phyloP scores from a whole-genome alignment of 208 protist genomes.

The Polymyxa betae region DNA sequence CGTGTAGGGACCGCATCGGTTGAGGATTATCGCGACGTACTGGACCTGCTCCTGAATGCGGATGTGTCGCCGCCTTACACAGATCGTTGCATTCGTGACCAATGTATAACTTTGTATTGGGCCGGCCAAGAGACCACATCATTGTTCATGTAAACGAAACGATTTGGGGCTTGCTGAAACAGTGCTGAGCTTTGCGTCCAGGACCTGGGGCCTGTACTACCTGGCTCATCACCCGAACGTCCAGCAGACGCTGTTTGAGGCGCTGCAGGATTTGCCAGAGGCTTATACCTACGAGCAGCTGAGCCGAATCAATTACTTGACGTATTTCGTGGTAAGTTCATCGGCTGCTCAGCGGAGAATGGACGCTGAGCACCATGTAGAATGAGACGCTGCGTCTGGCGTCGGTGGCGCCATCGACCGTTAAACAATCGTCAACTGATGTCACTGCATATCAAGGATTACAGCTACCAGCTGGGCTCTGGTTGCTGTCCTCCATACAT shows the following conservation, averaged over 20 bases:
- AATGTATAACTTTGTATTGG: slow-evolving; percentile 16
- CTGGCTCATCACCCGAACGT: neutral
- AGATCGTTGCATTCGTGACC: neutral
- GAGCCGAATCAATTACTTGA: neutral
- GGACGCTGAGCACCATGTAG: neutral
- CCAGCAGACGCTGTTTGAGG: neutral
- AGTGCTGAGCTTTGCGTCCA: neutral
- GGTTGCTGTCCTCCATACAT: neutral
- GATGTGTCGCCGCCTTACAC: neutral
- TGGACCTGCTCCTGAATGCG: slow-evolving; percentile 22
- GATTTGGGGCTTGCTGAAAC: neutral
- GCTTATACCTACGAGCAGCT: neutral
- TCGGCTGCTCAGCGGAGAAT: neutral
- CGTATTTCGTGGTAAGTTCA: neutral
- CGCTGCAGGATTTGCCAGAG: neutral
- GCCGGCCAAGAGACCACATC: slow-evolving; percentile 39
- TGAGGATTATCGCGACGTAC: neutral
- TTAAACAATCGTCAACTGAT: slow-evolving; percentile 13
- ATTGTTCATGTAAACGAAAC: neutral
- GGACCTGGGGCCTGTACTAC: slow-evolving; percentile 26
- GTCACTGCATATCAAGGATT: neutral
- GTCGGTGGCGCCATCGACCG: neutral
- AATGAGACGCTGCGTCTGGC: slow-evolving; percentile 37
- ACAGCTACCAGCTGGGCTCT: slow-evolving; percentile 1
- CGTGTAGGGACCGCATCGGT: neutral